These are phyloP conservation scores for Panaeolus cyanescens DNA, from an alignment of 768 basidiomycete species.

Conservation along the genomic window DNA sequence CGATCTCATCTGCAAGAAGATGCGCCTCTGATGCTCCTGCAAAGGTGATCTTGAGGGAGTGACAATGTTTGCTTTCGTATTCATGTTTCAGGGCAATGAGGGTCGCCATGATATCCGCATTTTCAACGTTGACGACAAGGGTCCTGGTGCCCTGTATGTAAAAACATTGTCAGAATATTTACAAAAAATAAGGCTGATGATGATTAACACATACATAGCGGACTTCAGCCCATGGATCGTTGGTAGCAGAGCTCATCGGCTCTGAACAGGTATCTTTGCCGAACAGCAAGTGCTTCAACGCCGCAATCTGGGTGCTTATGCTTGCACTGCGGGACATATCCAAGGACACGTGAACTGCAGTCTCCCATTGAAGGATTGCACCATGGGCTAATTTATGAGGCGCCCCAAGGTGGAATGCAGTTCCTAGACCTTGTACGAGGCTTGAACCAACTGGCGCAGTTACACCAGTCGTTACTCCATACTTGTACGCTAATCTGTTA, in stretches of 20 bases:
- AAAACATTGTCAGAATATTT: conserved; percentile 23
- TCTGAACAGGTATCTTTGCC: conserved; percentile 14
- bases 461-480: conserved; percentile 73
- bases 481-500: conserved; percentile 66
- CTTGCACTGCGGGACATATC: conserved; percentile 40
- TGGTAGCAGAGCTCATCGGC: conserved; percentile 6
- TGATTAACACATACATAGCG: conserved; percentile 28
- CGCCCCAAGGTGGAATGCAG: conserved; percentile 61
- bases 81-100: conserved; percentile 62
- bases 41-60: conserved; percentile 47
- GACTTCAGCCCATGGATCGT: conserved; percentile 39
- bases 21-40: conserved; percentile 62
- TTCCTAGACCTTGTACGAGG: conserved; percentile 64
- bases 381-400: conserved; percentile 56
- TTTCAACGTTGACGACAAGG: conserved; percentile 67
- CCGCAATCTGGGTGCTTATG: conserved; percentile 64
- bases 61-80: conserved; percentile 39
- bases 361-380: conserved; percentile 66
- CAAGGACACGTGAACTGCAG: conserved; percentile 64
- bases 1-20: conserved; percentile 65
- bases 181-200: conserved; percentile 13
- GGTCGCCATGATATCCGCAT: conserved; percentile 76
- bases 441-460: conserved; percentile 56
- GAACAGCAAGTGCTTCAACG: conserved; percentile 50
- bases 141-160: conserved; percentile 52